Evolutionary conservation across 2,329 filamentous ascomycete species (phyloP).

Genomic region (Arthrinium puccinioides): DNA sequence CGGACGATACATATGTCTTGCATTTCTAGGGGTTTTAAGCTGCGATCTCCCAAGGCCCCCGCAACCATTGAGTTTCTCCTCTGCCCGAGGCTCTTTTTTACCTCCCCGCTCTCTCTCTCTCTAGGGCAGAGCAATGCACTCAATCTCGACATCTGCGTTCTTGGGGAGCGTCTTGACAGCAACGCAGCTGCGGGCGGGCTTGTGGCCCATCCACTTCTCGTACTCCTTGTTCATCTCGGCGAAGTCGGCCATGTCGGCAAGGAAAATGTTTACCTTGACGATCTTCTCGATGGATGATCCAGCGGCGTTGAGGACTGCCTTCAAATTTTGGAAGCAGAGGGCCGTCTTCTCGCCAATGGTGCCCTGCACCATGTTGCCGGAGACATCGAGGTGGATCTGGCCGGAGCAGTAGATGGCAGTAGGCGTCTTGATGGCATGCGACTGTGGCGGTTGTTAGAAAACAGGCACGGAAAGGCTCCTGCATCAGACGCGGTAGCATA

Average conservation of each 20-base stretch:
- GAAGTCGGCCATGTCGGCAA: constrained; percentile 88
- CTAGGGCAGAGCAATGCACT: constrained; percentile 67
- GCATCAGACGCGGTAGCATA: too few relatives aligned
- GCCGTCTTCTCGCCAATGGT: constrained; percentile 57
- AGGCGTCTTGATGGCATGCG: constrained; percentile 60
- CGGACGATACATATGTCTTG: too few relatives aligned
- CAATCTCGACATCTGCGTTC: constrained; percentile 82
- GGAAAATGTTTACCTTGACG: constrained; percentile 88
- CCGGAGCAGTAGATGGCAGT: constrained; percentile 61
- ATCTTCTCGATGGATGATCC: constrained; percentile 72
- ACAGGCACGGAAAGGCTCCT: too few relatives aligned
- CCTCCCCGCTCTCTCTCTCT: neutral
- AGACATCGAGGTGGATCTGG: constrained; percentile 61
- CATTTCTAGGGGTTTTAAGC: too few relatives aligned
- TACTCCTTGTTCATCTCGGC: constrained; percentile 81
- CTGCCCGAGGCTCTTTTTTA: too few relatives aligned
- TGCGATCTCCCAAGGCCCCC: too few relatives aligned
- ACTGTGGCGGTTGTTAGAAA: too few relatives aligned
- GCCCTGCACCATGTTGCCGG: constrained; percentile 49
- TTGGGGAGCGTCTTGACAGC: constrained; percentile 85
- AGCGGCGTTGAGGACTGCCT: constrained; percentile 75
- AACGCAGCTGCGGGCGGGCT: constrained; percentile 83
- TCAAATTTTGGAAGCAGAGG: constrained; percentile 67
- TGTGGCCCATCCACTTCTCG: constrained; percentile 74
- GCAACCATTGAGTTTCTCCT: too few relatives aligned